These are phyloP conservation scores for Tetrastigma voinierianum DNA, from an alignment of 164 flowering plant genomes.

Conservation along the genomic window DNA sequence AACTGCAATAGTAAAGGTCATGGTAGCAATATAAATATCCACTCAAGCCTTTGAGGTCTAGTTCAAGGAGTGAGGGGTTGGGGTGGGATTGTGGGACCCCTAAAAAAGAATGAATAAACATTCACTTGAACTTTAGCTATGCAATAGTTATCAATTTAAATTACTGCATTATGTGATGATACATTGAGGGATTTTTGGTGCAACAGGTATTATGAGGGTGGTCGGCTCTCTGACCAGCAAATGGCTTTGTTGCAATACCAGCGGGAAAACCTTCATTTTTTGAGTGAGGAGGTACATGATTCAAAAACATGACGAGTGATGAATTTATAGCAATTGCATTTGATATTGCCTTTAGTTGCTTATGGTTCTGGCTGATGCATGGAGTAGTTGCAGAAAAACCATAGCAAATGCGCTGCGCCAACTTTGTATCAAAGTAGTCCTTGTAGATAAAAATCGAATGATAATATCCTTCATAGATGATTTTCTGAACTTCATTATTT, in stretches of 20 bases:
- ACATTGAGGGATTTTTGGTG: constrained; percentile 11
- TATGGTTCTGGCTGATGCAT: background rate
- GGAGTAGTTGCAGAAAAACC: constrained; percentile 2
- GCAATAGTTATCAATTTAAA: background rate
- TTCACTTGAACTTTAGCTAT: background rate
- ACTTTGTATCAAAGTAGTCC: background rate
- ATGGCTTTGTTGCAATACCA: constrained; percentile 98
- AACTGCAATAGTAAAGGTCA: background rate
- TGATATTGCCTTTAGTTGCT: no score
- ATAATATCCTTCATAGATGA: background rate
- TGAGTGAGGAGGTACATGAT: constrained; percentile 88
- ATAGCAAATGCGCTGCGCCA: constrained; percentile 1
- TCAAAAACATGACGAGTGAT: background rate
- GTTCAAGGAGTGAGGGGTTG: no score
- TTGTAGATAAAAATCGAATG: background rate
- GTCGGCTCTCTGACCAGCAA: constrained; percentile 97
- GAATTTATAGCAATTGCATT: no score
- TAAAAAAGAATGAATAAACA: no score
- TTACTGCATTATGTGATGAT: constrained; percentile 9
- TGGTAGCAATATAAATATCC: background rate
- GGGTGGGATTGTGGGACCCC: no score
- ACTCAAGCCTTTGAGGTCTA: background rate
- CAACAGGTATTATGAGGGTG: constrained; percentile 86
- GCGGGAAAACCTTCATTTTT: constrained; percentile 89
- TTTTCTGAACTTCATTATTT: constrained; percentile 2